These are phyloP conservation scores for Selaginella tamariscina DNA, from an alignment of 75 land plant genomes.

Conservation along the genomic window DNA sequence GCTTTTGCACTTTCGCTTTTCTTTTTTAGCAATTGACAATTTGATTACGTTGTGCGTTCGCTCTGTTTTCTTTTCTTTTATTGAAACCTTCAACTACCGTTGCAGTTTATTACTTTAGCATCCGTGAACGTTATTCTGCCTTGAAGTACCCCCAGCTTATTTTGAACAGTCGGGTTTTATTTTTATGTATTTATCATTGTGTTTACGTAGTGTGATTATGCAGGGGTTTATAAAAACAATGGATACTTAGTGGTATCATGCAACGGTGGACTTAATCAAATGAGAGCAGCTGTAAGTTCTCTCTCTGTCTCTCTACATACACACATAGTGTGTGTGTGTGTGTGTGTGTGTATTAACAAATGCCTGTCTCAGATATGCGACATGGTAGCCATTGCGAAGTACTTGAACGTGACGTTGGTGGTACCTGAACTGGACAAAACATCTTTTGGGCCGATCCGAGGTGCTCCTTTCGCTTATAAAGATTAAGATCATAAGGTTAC, in stretches of 20 bases:
- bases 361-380: conserved; percentile 96
- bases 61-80: not conserved
- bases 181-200: not conserved
- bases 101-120: not conserved
- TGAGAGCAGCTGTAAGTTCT: conserved; percentile 9
- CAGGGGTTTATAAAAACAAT: conserved; percentile 4
- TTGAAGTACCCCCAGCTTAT: not conserved
- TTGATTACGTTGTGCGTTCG: not conserved
- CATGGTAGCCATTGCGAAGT: conserved; percentile 68
- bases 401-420: conserved; percentile 56
- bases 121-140: not conserved
- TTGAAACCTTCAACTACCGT: too few species aligned
- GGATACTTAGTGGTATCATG: conserved; percentile 1
- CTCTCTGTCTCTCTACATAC: not conserved
- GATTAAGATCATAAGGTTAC: not conserved
- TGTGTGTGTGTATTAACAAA: too few species aligned
- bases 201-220: too few species aligned
- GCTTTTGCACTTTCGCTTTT: too few species aligned
- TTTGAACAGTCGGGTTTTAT: not conserved
- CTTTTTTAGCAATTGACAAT: conserved; percentile 5
- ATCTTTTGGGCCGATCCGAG: conserved; percentile 90
- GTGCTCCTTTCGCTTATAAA: conserved; percentile 21
- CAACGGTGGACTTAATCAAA: conserved; percentile 5
- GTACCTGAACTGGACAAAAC: conserved; percentile 82
- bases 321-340: too few species aligned